Percentiles rank a stretch among this genome's conserved stretches.
Conservation (phyloP, 192 early-diverging fungal species). For the Coemansia sp. region DNA sequence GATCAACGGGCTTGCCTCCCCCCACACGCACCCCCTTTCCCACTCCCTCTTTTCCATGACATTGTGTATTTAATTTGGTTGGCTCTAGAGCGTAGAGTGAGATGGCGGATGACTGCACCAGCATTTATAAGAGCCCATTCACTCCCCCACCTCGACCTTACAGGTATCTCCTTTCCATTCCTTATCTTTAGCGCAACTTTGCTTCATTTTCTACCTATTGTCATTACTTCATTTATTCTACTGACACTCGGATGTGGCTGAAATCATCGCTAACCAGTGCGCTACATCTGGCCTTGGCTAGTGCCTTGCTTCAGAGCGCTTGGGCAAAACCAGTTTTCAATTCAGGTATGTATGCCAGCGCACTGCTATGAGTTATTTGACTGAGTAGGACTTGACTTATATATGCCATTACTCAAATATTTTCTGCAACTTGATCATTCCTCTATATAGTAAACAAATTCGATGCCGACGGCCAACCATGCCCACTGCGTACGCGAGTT, state of each 20-base stretch:
- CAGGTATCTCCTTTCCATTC: background rate
- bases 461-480: conserved; percentile 42
- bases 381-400: background rate
- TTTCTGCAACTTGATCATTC: too few relatives aligned
- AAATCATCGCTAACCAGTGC: background rate
- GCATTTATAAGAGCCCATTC: background rate
- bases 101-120: background rate
- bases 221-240: background rate
- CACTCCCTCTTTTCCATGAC: background rate
- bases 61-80: background rate
- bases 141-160: background rate
- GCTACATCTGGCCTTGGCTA: background rate
- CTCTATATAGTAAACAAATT: conserved; percentile 53
- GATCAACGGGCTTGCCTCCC: background rate
- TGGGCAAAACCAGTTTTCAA: conserved; percentile 10
- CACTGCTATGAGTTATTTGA: background rate
- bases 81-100: background rate
- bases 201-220: background rate
- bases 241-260: background rate
- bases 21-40: conserved; percentile 1
- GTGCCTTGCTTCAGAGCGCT: conserved; percentile 4
- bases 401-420: background rate
- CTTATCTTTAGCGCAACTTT: background rate
- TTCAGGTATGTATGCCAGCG: background rate
- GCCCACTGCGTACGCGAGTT: conserved; percentile 48